phyloP scores from a whole-genome alignment of 2,329 filamentous ascomycete genomes.

The Ophiostoma pallidulum region DNA sequence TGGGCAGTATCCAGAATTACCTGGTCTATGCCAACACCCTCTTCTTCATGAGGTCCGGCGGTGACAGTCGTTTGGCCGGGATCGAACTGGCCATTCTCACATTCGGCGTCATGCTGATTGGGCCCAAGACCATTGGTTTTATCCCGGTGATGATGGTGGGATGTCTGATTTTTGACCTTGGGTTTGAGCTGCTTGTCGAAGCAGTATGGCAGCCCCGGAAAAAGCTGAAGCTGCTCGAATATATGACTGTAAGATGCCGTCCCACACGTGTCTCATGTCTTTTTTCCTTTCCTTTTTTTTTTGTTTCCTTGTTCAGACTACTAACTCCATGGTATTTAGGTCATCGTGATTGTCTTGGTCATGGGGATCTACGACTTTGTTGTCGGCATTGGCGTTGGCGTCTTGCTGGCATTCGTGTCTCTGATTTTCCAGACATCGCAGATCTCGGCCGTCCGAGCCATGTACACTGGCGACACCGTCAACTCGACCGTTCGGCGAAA shows the following conservation, averaged over 20 bases:
- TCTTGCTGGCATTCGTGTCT: slow-evolving; percentile 81
- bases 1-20: slow-evolving; percentile 92
- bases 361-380: slow-evolving; percentile 99
- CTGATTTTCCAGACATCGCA: slow-evolving; percentile 87
- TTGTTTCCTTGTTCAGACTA: too few species aligned
- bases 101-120: slow-evolving; percentile 71
- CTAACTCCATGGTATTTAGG: slow-evolving; percentile 29
- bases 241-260: slow-evolving; percentile 57
- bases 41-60: slow-evolving; percentile 91
- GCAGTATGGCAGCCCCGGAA: slow-evolving; percentile 82
- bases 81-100: slow-evolving; percentile 75
- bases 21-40: slow-evolving; percentile 95
- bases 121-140: slow-evolving; percentile 80
- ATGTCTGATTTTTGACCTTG: slow-evolving; percentile 86
- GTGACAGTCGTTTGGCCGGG: slow-evolving; percentile 76
- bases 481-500: slow-evolving; percentile 89
- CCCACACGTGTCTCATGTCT: not conserved
- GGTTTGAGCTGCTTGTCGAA: slow-evolving; percentile 83
- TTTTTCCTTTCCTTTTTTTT: too few species aligned
- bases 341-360: slow-evolving; percentile 79
- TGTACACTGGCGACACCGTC: slow-evolving; percentile 82
- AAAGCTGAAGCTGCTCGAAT: slow-evolving; percentile 79
- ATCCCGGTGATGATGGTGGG: slow-evolving; percentile 97
- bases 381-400: slow-evolving; percentile 82
- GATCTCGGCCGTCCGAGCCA: slow-evolving; percentile 78